phyloP scores from a whole-genome alignment of 495 filamentous ascomycete genomes.

The Aspergillus asperescens region DNA sequence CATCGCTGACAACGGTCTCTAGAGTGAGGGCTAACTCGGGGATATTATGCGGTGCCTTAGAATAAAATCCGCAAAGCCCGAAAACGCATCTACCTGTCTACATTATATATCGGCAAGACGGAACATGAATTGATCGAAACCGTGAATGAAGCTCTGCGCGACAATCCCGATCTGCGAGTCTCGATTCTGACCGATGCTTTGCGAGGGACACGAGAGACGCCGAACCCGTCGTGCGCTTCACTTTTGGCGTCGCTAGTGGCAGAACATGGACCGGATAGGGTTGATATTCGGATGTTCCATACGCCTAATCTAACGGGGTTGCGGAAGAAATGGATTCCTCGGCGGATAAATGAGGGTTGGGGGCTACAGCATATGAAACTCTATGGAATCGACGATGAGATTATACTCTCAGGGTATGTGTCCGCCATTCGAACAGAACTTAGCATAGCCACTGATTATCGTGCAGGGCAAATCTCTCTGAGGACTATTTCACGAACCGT shows the following conservation, averaged over 20 bases:
- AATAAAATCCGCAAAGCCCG: conserved; percentile 74
- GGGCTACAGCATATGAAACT: conserved; percentile 99
- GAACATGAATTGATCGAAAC: conserved; percentile 85
- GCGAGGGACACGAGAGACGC: conserved; percentile 85
- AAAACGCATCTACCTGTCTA: conserved; percentile 80
- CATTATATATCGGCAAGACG: conserved; percentile 91
- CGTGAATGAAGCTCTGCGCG: conserved; percentile 67
- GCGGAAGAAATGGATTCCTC: conserved; percentile 75
- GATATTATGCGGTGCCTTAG: conserved; percentile 35
- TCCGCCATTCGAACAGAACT: neutral
- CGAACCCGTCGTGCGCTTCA: conserved; percentile 83
- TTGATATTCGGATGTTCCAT: conserved; percentile 95
- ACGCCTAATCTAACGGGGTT: conserved; percentile 91
- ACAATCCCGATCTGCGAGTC: conserved; percentile 74
- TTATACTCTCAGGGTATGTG: conserved; percentile 82
- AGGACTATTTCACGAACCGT: conserved; percentile 93
- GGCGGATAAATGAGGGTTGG: conserved; percentile 95
- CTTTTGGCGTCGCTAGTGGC: conserved; percentile 73
- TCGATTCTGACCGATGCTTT: conserved; percentile 92
- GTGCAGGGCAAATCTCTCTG: conserved; percentile 76
- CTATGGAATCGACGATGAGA: conserved; percentile 92
- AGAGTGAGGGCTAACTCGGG: conserved; percentile 12
- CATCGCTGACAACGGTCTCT: neutral
- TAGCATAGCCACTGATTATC: neutral
- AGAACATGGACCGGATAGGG: conserved; percentile 79